Evolutionary conservation across 257 asterid genomes (phyloP).

Genomic region (Petrea volubilis): DNA sequence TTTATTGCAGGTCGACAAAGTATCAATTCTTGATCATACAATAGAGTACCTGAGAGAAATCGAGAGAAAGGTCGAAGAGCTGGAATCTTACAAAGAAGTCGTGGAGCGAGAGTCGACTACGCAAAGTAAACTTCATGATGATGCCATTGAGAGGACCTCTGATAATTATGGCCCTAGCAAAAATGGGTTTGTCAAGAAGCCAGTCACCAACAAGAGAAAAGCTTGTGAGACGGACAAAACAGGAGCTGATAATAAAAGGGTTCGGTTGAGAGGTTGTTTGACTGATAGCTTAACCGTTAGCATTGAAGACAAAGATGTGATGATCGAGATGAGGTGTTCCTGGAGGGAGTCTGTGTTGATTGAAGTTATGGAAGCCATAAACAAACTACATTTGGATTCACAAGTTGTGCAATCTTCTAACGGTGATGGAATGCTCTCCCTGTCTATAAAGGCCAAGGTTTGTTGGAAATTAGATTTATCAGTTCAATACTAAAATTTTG

Average conservation of each 20-base stretch:
- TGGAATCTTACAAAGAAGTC: constrained; percentile 53
- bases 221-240: constrained; percentile 45
- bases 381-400: constrained; percentile 58
- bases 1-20: constrained; percentile 75
- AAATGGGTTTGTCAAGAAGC: constrained; percentile 33
- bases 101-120: constrained; percentile 37
- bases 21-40: constrained; percentile 78
- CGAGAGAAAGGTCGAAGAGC: constrained; percentile 61
- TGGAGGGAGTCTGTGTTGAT: constrained; percentile 57
- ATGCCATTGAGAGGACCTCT: constrained; percentile 66
- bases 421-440: constrained; percentile 55
- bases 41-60: constrained; percentile 76
- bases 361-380: constrained; percentile 62
- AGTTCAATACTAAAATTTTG: not conserved
- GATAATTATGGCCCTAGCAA: constrained; percentile 55
- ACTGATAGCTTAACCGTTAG: constrained; percentile 47
- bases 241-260: constrained; percentile 30
- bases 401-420: constrained; percentile 69
- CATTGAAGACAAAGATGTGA: constrained; percentile 49
- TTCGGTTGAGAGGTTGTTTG: constrained; percentile 34
- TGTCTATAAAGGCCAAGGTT: constrained; percentile 77
- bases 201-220: constrained; percentile 56
- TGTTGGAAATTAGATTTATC: not conserved
- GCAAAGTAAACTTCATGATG: constrained; percentile 47
- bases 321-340: constrained; percentile 59